Conservation (phyloP, 768 basidiomycete species). For the Pulveroboletus sp. region DNA sequence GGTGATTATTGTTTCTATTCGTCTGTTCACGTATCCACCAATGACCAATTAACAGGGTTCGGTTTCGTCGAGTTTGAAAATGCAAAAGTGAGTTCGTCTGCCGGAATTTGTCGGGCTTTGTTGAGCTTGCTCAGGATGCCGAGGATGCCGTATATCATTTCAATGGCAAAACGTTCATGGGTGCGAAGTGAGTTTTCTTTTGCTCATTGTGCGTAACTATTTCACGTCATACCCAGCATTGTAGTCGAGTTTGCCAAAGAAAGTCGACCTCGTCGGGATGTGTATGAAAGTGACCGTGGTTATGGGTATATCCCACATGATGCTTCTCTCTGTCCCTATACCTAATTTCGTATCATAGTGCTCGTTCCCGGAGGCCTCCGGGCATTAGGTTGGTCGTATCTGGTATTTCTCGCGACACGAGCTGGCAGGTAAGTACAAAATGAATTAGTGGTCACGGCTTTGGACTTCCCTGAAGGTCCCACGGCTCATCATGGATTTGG, state of each 20-base stretch:
- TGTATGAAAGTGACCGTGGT: slow-evolving; percentile 56
- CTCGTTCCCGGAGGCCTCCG: slow-evolving; percentile 72
- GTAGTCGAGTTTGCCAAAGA: slow-evolving; percentile 97
- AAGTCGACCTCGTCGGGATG: slow-evolving; percentile 78
- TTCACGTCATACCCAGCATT: slow-evolving; percentile 51
- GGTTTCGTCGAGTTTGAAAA: slow-evolving; percentile 97
- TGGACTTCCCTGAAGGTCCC: slow-evolving; percentile 18
- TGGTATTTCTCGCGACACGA: slow-evolving; percentile 90
- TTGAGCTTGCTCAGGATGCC: slow-evolving; percentile 64
- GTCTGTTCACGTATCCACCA: slow-evolving; percentile 1
- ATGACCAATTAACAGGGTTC: slow-evolving; percentile 57
- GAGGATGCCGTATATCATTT: slow-evolving; percentile 89
- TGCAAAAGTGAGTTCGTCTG: slow-evolving; percentile 48
- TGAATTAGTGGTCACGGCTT: background rate
- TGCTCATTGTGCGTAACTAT: background rate
- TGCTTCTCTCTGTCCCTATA: slow-evolving; percentile 6
- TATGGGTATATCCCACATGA: slow-evolving; percentile 46
- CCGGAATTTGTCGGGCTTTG: slow-evolving; percentile 1
- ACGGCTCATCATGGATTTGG: slow-evolving; percentile 14
- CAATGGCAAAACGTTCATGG: slow-evolving; percentile 89
- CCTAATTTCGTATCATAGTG: slow-evolving; percentile 36
- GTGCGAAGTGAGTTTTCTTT: slow-evolving; percentile 49
- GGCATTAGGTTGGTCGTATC: slow-evolving; percentile 83
- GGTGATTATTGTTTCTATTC: slow-evolving; percentile 46
- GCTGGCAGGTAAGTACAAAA: slow-evolving; percentile 89